Conservation (phyloP, 2,329 filamentous ascomycete species). For the Sordariomycetes sp. region DNA sequence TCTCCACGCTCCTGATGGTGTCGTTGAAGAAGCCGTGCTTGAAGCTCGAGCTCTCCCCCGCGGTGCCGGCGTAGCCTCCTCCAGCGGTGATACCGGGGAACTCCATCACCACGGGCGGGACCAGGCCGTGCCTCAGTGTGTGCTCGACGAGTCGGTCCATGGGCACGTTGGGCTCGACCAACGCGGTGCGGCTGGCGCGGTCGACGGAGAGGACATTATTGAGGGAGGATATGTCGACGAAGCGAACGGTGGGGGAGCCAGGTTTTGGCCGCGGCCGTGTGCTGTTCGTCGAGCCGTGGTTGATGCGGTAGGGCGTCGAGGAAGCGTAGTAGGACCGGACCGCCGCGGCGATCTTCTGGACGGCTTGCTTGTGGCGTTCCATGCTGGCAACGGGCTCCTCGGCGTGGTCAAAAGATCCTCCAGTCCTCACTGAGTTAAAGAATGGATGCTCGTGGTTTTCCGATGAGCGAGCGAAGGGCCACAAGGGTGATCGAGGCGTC, state of each 20-base stretch:
- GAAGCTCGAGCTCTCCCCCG: conserved; percentile 63
- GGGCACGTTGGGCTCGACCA: conserved; percentile 66
- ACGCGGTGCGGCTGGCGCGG: conserved; percentile 40
- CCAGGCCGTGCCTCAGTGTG: conserved; percentile 41
- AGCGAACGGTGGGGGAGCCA: conserved; percentile 12
- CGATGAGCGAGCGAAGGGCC: no score
- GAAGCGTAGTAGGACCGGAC: conserved; percentile 38
- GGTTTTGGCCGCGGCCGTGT: conserved; percentile 42
- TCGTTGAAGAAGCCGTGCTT: conserved; percentile 63
- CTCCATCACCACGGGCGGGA: conserved; percentile 62
- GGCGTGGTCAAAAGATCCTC: no score
- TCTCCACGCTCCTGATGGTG: conserved; percentile 54
- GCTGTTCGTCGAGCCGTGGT: conserved; percentile 69
- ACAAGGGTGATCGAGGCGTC: no score
- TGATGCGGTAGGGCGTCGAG: conserved; percentile 59
- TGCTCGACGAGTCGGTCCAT: conserved; percentile 56
- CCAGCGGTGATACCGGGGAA: conserved; percentile 65
- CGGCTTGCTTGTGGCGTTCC: conserved; percentile 41
- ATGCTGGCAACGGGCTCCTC: no score
- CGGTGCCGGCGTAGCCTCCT: conserved; percentile 61
- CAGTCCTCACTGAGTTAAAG: no score
- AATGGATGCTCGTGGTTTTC: no score
- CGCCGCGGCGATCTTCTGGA: conserved; percentile 35
- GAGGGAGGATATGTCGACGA: conserved; percentile 57
- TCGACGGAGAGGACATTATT: conserved; percentile 57